Evolutionary conservation across 148 eudicot species (phyloP), one percentile per base, ranked within the genome.

Genomic region (Rhododendron mucronatum): DNA sequence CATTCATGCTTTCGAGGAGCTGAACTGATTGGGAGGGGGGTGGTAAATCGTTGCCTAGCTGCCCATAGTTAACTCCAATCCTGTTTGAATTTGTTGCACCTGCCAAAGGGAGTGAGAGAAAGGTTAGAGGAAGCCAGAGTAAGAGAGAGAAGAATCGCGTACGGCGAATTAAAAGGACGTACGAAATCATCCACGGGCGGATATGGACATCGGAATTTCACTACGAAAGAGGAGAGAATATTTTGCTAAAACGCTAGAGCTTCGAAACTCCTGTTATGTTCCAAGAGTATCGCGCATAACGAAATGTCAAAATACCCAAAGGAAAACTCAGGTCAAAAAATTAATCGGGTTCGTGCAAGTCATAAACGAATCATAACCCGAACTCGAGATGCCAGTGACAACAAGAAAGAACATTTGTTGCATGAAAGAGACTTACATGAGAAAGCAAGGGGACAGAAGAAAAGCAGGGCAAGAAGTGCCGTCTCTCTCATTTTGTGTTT

Each of bases 41-140:
- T 79, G 92, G 98, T 45, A 96, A 84, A 71, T 94, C 86, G 91
- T 88, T 88, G 18, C 93, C 99, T 37, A 86, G 69, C 7, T 88
- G 93, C 13, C 99, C 99, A 18, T 95, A 96, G 87, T 94, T 95
- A 71, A 96, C 57, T 11, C 99, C 99, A 7, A 96, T 91, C 30
- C 33, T 86, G 55, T 44, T 86, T 7, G 79, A 65, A 82, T 30
- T 63, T n/a, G n/a, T 15, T 78, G 86, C 86, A 48, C 55, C 88
- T 87, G 83, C 69, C 16, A 53, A 84, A 23, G n/a, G 81, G 26
- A 74, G 13, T 51, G 21, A 33, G 12, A 71, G 21, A 51, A 41
- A 76, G n/a, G 67, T 84, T 21, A 71, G 9, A 0, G 33, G 18
- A 82, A 61, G 13, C 2, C 7, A 28, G 15, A 80, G 14, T 26